Base-by-base conservation (phyloP, 2,329 filamentous ascomycete genomes). In the Pyrenophora graminea region DNA sequence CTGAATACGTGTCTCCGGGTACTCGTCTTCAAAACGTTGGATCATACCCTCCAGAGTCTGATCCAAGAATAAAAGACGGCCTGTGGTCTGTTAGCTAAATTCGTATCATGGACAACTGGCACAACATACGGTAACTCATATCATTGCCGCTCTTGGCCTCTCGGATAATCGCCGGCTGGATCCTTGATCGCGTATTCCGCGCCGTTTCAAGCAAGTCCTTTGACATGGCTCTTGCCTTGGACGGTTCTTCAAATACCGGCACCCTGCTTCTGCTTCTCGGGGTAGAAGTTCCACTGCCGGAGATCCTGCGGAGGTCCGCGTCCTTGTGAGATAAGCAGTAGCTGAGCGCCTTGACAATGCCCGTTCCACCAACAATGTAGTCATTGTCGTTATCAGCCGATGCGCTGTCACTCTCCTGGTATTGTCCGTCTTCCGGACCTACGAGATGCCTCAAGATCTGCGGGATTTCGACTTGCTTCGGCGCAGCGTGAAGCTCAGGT, bases 281-380 rank as follows among this genome's bases (percentile, higher is more conserved):
- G 7, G 82, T 84, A 12, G 71, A 74, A n/a, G 79, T 76, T 36
- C 81, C 82, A 66, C 82, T 83, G 1, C 71, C 68, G n/a, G 77
- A 71, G 10, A 61, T 57, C 55, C 72, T 64, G 30, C 73, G 71
- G 33, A 80, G 71, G 56, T 83, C 77, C 25, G 83, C 83, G 47
- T 88, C 86, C 53, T 89, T 85, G 68, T 96, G 95, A 62, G 91
- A 87, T 42, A 99, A 79, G 66, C 92, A 96, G 64, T 95, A 95
- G 46, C 90, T 87, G 39, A 99, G 79, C 4, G 94, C 94, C 75
- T 96, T 97, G 41, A 96, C 93, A 1, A 99, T 91, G 21, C 93
- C 94, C 0, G 91, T 96, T 13, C 93, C 93, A 17, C 93, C 92
- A 64, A 97, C 94, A 38, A 97, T 91, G 73, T 97, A 97, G 71